Evolutionary conservation across 345 rosid species (phyloP).

Genomic region (Cochlearia excelsa): DNA sequence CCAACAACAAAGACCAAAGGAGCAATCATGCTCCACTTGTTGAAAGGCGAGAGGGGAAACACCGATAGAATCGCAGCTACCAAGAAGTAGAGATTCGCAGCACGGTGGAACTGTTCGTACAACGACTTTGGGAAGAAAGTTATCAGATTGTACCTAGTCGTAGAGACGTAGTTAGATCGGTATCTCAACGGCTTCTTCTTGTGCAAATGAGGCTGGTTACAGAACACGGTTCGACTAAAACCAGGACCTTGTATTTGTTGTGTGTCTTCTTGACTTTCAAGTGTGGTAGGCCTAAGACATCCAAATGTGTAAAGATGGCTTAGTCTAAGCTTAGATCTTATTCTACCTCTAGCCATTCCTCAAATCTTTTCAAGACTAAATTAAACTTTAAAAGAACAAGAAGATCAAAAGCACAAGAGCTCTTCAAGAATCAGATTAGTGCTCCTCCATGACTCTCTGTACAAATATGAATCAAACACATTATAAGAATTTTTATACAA

Average conservation of each 20-base stretch:
- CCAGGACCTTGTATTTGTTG: conserved; percentile 68
- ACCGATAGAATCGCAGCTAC: conserved; percentile 74
- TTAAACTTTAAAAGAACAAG: too few relatives aligned
- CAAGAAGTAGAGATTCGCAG: conserved; percentile 93
- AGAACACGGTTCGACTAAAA: conserved; percentile 60
- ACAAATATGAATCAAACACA: too few relatives aligned
- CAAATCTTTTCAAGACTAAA: neutral
- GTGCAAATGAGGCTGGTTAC: conserved; percentile 79
- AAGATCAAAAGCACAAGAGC: too few relatives aligned
- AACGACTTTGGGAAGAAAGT: conserved; percentile 85
- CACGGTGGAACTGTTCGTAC: conserved; percentile 89
- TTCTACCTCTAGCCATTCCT: conserved; percentile 74
- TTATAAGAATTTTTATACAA: too few relatives aligned
- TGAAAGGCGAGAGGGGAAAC: conserved; percentile 73
- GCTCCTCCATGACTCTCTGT: too few relatives aligned
- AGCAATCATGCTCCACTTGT: conserved; percentile 83
- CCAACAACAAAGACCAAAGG: conserved; percentile 91
- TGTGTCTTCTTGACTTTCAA: conserved; percentile 43
- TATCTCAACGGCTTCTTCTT: conserved; percentile 23
- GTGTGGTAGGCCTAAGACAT: conserved; percentile 55
- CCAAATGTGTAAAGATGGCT: conserved; percentile 81
- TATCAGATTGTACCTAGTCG: conserved; percentile 72
- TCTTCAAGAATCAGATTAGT: too few relatives aligned
- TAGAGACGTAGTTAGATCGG: conserved; percentile 70
- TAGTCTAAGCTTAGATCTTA: conserved; percentile 53